Conservation (phyloP, 108 stramenopile genomes). For the Nitzschia palea region DNA sequence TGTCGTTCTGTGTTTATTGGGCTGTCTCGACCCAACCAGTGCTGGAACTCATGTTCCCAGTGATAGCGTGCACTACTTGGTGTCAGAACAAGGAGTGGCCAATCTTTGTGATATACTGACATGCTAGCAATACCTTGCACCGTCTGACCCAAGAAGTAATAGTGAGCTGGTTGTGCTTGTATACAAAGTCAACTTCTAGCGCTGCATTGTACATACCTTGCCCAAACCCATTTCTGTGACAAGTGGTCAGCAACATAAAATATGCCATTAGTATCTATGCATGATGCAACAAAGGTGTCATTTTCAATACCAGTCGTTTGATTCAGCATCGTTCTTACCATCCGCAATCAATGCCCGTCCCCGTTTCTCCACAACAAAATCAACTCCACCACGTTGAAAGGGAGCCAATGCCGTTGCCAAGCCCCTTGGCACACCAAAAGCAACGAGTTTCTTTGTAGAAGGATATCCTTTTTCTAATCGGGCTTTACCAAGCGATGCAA, state of each 20-base stretch:
- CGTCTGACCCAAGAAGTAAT: slow-evolving; percentile 53
- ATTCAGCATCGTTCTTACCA: slow-evolving; percentile 28
- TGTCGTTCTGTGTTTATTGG: slow-evolving; percentile 14
- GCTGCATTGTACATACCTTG: slow-evolving; percentile 17
- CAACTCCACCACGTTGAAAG: slow-evolving; percentile 84
- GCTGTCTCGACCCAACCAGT: slow-evolving; percentile 73
- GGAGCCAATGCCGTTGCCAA: slow-evolving; percentile 74
- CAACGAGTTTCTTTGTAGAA: slow-evolving; percentile 41
- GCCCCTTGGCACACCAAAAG: slow-evolving; percentile 53
- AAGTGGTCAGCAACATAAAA: background rate
- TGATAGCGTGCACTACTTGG: slow-evolving; percentile 93
- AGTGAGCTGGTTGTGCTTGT: background rate
- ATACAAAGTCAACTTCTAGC: too few relatives aligned
- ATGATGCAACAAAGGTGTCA: slow-evolving; percentile 23
- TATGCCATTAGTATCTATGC: too few relatives aligned
- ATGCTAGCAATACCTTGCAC: slow-evolving; percentile 90
- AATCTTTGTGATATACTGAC: slow-evolving; percentile 78
- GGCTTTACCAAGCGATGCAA: slow-evolving; percentile 73
- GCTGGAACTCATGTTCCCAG: slow-evolving; percentile 89
- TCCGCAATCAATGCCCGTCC: slow-evolving; percentile 91
- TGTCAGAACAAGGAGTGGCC: slow-evolving; percentile 91
- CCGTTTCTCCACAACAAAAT: slow-evolving; percentile 72
- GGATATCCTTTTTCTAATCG: slow-evolving; percentile 63
- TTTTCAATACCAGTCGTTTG: slow-evolving; percentile 35
- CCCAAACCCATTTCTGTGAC: slow-evolving; percentile 57